Evolutionary conservation across 2,329 filamentous ascomycete genomes (phyloP), one percentile per base, ranked within the genome.

Genomic region (Simplicillium sp.): DNA sequence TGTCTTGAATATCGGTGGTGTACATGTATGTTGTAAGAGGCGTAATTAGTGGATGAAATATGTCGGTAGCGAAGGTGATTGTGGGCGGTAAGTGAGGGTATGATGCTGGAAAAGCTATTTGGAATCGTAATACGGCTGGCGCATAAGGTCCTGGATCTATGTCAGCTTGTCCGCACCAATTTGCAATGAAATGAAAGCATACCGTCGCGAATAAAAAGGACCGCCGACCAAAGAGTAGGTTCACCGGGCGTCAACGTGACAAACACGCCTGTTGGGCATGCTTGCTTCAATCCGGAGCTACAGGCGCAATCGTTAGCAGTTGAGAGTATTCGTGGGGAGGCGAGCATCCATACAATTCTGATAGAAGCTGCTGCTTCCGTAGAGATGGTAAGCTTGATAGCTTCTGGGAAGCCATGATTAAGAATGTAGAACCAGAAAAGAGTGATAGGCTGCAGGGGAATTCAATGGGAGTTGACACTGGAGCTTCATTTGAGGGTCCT

Each of bases 21-120:
- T 94, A 94, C 56, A 87, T 92, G 63, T 95, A 94, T 3, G 87
- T 95, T n/a, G 88, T 95, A 46, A 94, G 72, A 31, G 92, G 89
- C 7, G 89, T 88, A 50, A 97, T 82, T 34, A 98, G 72, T 14
- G 90, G 90, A 59, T 98, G 90, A 60, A 97, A 98, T 50, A 97
- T 83, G 58, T 97, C 90, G 50, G 87, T 94, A 36, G 80, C 77
- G 61, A 98, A 95, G 41, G 83, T 90, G 49, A 98, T 78, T 14
- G 89, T 70, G 9, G 92, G 92, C 38, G 90, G 86, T 15, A 86
- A 66, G 39, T 72, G 66, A 11, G 90, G 90, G 58, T 94, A 96
- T 32, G 75, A 73, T 45, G 83, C 71, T 29, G 89, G 86, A 54
- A 97, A 97, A 17, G 82, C 82, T 48, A 97, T 84, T 50, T 92